Evolutionary conservation across 352 stramenopile genomes (phyloP).

Genomic region (Phytophthora tubulina): DNA sequence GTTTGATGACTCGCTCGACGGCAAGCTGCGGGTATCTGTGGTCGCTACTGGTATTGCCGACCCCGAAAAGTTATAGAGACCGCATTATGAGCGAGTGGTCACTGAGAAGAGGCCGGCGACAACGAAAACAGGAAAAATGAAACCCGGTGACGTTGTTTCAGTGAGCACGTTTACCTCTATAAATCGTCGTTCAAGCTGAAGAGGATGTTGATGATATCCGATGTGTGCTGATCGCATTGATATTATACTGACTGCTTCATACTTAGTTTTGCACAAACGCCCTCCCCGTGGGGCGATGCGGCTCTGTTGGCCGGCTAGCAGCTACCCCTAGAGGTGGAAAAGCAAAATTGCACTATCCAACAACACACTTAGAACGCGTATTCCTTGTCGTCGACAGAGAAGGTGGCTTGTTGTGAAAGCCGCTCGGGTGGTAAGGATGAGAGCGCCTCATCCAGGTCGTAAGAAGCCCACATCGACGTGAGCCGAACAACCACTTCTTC

Average conservation of each 20-base stretch:
- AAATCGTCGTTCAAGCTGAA: neutral
- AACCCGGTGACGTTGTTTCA: constrained; percentile 12
- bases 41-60: constrained; percentile 90
- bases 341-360: constrained; percentile 43
- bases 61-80: constrained; percentile 78
- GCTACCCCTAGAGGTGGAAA: constrained; percentile 30
- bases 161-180: no score
- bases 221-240: constrained; percentile 32
- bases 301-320: constrained; percentile 36
- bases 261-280: constrained; percentile 48
- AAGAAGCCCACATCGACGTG: constrained; percentile 84
- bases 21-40: constrained; percentile 88
- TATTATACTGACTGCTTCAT: constrained; percentile 52
- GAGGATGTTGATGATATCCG: constrained; percentile 11
- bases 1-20: constrained; percentile 83
- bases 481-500: constrained; percentile 82
- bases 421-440: constrained; percentile 58
- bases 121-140: constrained; percentile 15
- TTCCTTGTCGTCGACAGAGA: constrained; percentile 51
- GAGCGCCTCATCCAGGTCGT: constrained; percentile 68
- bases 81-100: neutral
- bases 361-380: constrained; percentile 46
- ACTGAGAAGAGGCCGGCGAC: constrained; percentile 5
- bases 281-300: constrained; percentile 32
- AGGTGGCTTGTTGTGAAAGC: constrained; percentile 58